Base-by-base conservation (phyloP, 208 protist species). In the Leishmania turanica region DNA sequence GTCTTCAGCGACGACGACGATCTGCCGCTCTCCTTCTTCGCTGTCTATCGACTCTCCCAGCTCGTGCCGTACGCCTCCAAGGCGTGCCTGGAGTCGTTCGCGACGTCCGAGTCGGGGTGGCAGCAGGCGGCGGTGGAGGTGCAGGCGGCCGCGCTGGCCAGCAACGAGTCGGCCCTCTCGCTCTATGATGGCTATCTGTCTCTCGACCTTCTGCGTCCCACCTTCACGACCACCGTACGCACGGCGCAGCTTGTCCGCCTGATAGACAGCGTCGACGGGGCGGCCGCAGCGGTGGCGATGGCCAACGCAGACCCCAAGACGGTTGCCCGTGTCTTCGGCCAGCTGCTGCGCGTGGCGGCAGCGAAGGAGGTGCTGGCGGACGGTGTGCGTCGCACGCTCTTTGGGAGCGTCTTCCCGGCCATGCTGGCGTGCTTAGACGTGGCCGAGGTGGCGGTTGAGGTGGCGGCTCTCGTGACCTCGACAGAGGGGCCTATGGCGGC, bases 171-270 rank as follows among this genome's bases (percentile, higher is more conserved):
- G 54, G 69, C 77, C 7, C 37, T 78, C 69, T 53, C 85, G 19
- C 87, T 90, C 72, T 91, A 96, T 64, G 89, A 92, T 73, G 89
- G 92, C 34, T 90, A 91, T 76, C 92, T 91, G 62, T 74, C 92
- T 0, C 79, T 97, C 1, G 77, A 87, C 13, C 60, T 80, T n/a
- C 83, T 96, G 60, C 68, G 82, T 3, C 82, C 94, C 1, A 84
- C 88, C 6, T 47, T 97, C 76, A 81, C 89, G 24, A 75, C 77
- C 5, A 78, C 84, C 80, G 92, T 96, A 53, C 93, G 95, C 70
- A 96, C 92, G 0, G 92, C 87, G 1, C 95, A 97, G 84, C 85
- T 96, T 3, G 68, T 97, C 34, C 90, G 92, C n/a, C 81, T 97
- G 75, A 75, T 90, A 60, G 92, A 92, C 54, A 75, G 75, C 75